phyloP scores from a whole-genome alignment of 345 rosid species.

The thale cress (Arabidopsis thaliana) region TAIR10.1 NC_003074.8:19048501-19049000 shows the following conservation, averaged over 20 bases:
- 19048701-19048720: slow-evolving; percentile 95
- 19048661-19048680: slow-evolving; percentile 91
- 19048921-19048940: slow-evolving; percentile 93
- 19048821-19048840: slow-evolving; percentile 98
- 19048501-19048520: neutral
- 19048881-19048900: slow-evolving; percentile 86
- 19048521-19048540: slow-evolving; percentile 49
- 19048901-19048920: slow-evolving; percentile 87
- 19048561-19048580: slow-evolving; percentile 90
- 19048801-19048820: slow-evolving; percentile 64
- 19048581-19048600: slow-evolving; percentile 96
- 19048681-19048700: slow-evolving; percentile 91
- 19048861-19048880: slow-evolving; percentile 89
- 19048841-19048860: slow-evolving; percentile 97
- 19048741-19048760: neutral
- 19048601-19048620: slow-evolving; percentile 96
- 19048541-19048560: slow-evolving; percentile 85
- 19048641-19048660: slow-evolving; percentile 99
- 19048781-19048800: slow-evolving; percentile 20
- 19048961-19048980: neutral
- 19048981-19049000: slow-evolving; percentile 10
- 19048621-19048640: slow-evolving; percentile 98
- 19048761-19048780: slow-evolving; percentile 6
- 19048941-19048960: slow-evolving; percentile 48
- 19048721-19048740: slow-evolving; percentile 66